Evolutionary conservation across 2,329 filamentous ascomycete genomes (phyloP).

Genomic region (Pseudogymnoascus sp.): DNA sequence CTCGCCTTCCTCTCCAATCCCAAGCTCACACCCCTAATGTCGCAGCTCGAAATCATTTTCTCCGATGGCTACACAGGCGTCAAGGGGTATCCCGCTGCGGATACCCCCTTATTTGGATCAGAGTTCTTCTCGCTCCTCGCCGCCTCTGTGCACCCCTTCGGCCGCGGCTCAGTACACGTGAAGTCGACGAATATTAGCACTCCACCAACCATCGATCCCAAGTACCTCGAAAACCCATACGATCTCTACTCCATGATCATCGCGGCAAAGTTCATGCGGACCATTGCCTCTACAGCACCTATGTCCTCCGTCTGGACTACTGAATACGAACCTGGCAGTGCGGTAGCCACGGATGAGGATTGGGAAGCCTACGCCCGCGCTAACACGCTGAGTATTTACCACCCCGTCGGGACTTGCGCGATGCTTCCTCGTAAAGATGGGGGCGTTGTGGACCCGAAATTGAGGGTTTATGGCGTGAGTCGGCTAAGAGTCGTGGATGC

Average conservation of each 20-base stretch:
- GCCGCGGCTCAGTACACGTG: conserved; percentile 50
- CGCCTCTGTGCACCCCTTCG: conserved; percentile 48
- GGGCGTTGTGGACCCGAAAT: conserved; percentile 18
- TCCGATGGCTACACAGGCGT: conserved; percentile 37
- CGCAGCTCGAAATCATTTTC: conserved; percentile 27
- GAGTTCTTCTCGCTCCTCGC: conserved; percentile 32
- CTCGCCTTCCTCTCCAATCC: conserved; percentile 31
- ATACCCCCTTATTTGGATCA: conserved; percentile 14
- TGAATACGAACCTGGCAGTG: conserved; percentile 20
- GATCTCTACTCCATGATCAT: conserved; percentile 34
- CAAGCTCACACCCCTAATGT: conserved; percentile 11
- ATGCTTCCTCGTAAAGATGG: conserved; percentile 17
- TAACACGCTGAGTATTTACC: conserved; percentile 9
- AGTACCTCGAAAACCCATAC: conserved; percentile 43
- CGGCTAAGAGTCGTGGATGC: conserved; percentile 21
- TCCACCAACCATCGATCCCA: conserved; percentile 42
- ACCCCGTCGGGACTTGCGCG: conserved; percentile 17
- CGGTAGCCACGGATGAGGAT: conserved; percentile 8
- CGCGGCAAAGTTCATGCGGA: conserved; percentile 15
- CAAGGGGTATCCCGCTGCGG: conserved; percentile 18
- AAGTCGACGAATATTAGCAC: conserved; percentile 30
- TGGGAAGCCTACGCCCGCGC: conserved; percentile 10
- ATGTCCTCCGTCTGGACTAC: conserved; percentile 14
- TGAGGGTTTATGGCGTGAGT: conserved; percentile 19
- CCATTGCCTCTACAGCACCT: conserved; percentile 15